Conservation (phyloP, 106 monocot species). For the Alisma plantagoaquatica region DNA sequence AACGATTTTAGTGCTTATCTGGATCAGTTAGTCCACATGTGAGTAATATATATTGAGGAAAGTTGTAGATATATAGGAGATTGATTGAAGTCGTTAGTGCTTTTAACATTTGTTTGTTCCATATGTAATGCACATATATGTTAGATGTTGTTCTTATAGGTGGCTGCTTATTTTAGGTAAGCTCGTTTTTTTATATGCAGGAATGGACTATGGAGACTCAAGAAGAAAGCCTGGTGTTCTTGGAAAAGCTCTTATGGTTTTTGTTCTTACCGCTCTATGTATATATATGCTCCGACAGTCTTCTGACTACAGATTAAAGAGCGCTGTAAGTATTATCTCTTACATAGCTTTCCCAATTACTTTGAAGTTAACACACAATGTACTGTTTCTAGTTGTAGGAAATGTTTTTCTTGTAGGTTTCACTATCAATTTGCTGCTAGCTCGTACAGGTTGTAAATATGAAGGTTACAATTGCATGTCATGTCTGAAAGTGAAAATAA, state of each 20-base stretch:
- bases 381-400: no score
- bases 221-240: constrained; percentile 61
- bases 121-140: neutral
- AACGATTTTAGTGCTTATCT: no score
- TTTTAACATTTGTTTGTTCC: neutral
- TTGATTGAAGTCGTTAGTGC: neutral
- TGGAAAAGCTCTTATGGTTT: constrained; percentile 45
- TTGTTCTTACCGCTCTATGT: constrained; percentile 46
- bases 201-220: constrained; percentile 59
- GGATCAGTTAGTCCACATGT: no score
- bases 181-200: constrained; percentile 15
- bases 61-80: neutral
- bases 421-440: no score
- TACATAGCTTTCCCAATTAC: no score
- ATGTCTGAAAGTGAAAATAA: no score
- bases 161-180: neutral
- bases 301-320: constrained; percentile 34
- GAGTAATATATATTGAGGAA: no score
- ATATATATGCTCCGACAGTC: constrained; percentile 66
- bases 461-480: no score
- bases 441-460: no score
- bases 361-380: no score
- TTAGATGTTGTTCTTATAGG: neutral
- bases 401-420: no score
- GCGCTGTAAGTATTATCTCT: constrained; percentile 47